Percentiles rank a stretch among this genome's conserved stretches.
These are phyloP conservation scores for Yarrowia bubula DNA, from an alignment of 805 yeast genomes.

Conservation along the genomic window DNA sequence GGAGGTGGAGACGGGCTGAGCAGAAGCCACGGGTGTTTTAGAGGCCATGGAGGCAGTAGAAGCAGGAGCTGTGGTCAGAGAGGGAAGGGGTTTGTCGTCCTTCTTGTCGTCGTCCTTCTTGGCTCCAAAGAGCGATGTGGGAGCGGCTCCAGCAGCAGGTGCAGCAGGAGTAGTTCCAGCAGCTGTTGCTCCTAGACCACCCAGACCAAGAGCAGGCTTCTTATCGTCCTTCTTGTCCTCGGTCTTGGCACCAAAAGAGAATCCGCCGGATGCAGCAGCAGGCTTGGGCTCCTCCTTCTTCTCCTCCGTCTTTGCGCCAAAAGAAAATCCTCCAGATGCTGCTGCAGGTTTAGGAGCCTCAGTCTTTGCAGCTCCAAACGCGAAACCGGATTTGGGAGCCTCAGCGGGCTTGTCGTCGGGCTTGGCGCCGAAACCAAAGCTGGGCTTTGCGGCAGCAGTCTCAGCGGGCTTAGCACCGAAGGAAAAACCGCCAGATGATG, in stretches of 20 bases:
- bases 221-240: conserved; percentile 29
- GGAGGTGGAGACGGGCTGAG: conserved; percentile 56
- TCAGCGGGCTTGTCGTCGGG: neutral
- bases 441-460: neutral
- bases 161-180: conserved; percentile 30
- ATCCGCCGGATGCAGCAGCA: conserved; percentile 32
- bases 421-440: conserved; percentile 3
- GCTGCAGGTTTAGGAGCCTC: neutral
- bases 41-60: conserved; percentile 23
- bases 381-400: neutral
- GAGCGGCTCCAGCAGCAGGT: conserved; percentile 1
- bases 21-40: conserved; percentile 33
- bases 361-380: neutral
- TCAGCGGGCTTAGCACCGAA: conserved; percentile 24
- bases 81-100: neutral
- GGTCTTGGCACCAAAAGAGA: conserved; percentile 29
- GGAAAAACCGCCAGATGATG: neutral
- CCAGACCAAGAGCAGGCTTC: conserved; percentile 7
- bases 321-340: conserved; percentile 15
- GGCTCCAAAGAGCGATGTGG: conserved; percentile 20
- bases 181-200: neutral
- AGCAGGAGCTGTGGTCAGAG: conserved; percentile 23
- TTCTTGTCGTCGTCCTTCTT: conserved; percentile 1
- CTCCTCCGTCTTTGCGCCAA: conserved; percentile 28
- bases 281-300: conserved; percentile 30